A percentile compares a stretch with the other conserved stretches of the same genome.
Evolutionary conservation across 805 yeast genomes (phyloP).

Genomic region (Ogataea philodendri): DNA sequence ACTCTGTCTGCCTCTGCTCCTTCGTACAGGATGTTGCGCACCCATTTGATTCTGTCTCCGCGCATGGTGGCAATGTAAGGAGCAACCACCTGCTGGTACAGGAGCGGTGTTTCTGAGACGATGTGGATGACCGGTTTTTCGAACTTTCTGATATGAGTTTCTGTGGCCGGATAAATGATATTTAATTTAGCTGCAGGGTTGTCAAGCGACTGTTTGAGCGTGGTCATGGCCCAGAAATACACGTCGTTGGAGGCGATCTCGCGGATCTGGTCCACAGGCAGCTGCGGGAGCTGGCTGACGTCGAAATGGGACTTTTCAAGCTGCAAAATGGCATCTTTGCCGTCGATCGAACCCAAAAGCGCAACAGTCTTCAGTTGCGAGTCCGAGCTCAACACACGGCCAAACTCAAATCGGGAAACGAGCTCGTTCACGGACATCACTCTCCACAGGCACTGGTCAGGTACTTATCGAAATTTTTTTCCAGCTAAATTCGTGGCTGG

Average conservation of each 20-base stretch:
- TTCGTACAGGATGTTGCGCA: constrained; percentile 71
- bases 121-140: constrained; percentile 57
- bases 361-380: constrained; percentile 67
- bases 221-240: constrained; percentile 74
- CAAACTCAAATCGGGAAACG: constrained; percentile 43
- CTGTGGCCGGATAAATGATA: constrained; percentile 86
- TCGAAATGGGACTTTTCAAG: constrained; percentile 72
- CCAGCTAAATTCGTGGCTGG: too few species aligned
- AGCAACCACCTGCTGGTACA: constrained; percentile 56
- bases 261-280: constrained; percentile 25
- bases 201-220: constrained; percentile 46
- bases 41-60: constrained; percentile 86
- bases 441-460: too few species aligned
- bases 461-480: background rate
- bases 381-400: constrained; percentile 51
- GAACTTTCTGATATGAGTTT: constrained; percentile 76
- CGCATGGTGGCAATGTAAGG: constrained; percentile 78
- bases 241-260: constrained; percentile 72
- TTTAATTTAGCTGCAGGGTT: constrained; percentile 69
- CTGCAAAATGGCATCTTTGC: constrained; percentile 61
- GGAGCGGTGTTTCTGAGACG: constrained; percentile 77
- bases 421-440: constrained; percentile 28
- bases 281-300: constrained; percentile 28
- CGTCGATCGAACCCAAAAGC: constrained; percentile 64
- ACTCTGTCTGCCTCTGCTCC: constrained; percentile 85